These are phyloP conservation scores for Aegilops longissima DNA, from an alignment of 176 grass and related monocot genomes.

Conservation along the genomic window DNA sequence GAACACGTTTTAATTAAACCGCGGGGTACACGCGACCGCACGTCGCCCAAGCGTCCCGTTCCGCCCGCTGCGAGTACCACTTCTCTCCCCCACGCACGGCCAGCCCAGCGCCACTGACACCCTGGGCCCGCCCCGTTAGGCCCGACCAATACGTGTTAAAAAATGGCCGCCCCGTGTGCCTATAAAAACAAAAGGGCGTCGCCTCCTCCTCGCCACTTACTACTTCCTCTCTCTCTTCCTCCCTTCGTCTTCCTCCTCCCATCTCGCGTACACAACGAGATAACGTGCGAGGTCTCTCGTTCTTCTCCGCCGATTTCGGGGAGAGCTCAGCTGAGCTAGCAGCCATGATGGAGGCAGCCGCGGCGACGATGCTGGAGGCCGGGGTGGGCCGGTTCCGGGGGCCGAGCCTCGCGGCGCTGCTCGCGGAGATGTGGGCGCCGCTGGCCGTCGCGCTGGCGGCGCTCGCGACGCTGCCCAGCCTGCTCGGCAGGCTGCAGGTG, in stretches of 20 bases:
- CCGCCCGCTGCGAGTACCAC: not conserved
- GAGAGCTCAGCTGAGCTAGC: not conserved
- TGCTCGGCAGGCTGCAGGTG: constrained; percentile 41
- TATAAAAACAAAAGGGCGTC: constrained; percentile 34
- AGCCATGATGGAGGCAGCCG: constrained; percentile 34
- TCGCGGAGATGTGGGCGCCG: constrained; percentile 61
- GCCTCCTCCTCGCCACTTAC: not conserved
- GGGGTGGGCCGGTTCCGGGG: constrained; percentile 51
- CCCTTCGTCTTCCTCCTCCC: not conserved
- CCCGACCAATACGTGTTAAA: not conserved
- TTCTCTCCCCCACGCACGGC: not conserved
- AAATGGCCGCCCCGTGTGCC: not conserved
- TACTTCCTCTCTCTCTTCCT: not conserved
- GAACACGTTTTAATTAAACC: constrained; percentile 10
- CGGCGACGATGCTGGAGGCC: constrained; percentile 55
- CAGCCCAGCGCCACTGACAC: not conserved
- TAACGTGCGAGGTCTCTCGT: not conserved
- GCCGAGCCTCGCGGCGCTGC: constrained; percentile 34
- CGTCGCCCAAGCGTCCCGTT: not conserved
- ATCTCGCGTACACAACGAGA: not conserved
- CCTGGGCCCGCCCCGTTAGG: rapidly evolving
- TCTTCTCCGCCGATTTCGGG: too few species aligned
- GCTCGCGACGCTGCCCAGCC: constrained; percentile 53
- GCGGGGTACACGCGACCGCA: not conserved
- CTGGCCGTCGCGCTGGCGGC: constrained; percentile 51